Base-by-base conservation (phyloP, 306 rosid species). In the Rosa lucieae region DNA sequence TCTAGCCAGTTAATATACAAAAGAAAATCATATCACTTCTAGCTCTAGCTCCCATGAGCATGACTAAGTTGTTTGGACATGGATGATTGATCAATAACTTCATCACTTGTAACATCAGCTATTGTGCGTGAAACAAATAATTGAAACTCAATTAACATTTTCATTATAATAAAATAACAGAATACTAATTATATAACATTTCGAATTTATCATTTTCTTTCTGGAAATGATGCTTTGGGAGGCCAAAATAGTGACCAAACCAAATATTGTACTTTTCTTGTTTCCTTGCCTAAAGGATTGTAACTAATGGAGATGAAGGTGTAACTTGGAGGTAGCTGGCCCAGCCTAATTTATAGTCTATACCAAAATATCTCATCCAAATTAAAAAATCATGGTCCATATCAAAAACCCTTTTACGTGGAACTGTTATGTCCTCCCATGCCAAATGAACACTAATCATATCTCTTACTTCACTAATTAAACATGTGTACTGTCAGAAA, bases 381-480 rank as follows among this genome's bases (percentile, higher is more conserved):
- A 73, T 55, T 21, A 39, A 29, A 49, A 70, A 68, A 52, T 67
- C 59, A 17, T 70, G 52, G 29, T 65, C 75, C 82, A 15, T 42
- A 47, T 43, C 37, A 15, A 46, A 44, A 12, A 52, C 77, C 42
- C 52, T 39, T 56, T 15, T 53, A 77, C 84, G 81, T 76, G 84
- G 77, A 76, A 52, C 12, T 42, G 20, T 62, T 20, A 2, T 74
- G 79, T 73, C 85, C 85, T 77, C 55, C 70, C 62, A 82, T 48
- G 32, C 49, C 11, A 40, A 44, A 1, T 43, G 13, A 32, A 32
- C 37, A 32, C 37, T 32, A 32, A 32, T 32, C 37, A 32, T 32
- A 32, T 32, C 37, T 32, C 37, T 32, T 32, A 32, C 37, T 32
- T 32, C 37, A 32, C 37, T 32, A 32, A 32, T 32, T 32, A 32